Evolutionary conservation across 495 filamentous ascomycete genomes (phyloP), one percentile per base, ranked within the genome.

Genomic region (Tetracladium marchalianum): DNA sequence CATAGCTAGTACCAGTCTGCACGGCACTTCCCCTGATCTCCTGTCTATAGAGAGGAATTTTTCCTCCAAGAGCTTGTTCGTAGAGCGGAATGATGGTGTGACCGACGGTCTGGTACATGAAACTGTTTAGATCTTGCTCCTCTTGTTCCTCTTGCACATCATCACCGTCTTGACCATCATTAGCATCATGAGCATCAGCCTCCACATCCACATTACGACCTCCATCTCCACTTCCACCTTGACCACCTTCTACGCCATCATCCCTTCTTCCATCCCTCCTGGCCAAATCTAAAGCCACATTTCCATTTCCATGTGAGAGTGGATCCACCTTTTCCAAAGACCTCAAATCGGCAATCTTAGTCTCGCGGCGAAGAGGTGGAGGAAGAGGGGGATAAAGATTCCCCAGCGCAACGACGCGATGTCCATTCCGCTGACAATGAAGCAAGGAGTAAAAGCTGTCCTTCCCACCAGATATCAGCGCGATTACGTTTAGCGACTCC

Each of bases 21-120:
- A 56, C 47, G 4, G 53, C 56, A 2, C 41, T 47, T 12, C 56
- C 53, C 15, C 44, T 15, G 55, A 97, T 96, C 16, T 73, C 65
- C 36, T 57, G 50, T 4, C 54, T 47, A 43, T 57, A 54, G 17
- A 57, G 34, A 24, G 54, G 54, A 8, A 57, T 58, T 95, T 95
- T n/a, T 17, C 74, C 64, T 1, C 69, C 72, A 3, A 95, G 78
- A 1, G 85, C 87, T 27, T 73, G 54, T 48, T 80, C 77, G 61
- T 95, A 97, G 15, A 94, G 74, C 5, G 90, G 92, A 40, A 96
- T 83, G 15, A 96, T 65, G 43, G 71, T 70, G 66, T 96, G 90
- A 34, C 92, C 92, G 42, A 93, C 85, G 1, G 93, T 97, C 68
- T 98, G 92, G 72, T 96, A 98, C 92, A 98, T 97, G 78, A 87